Conservation (phyloP, 345 rosid species). For the Eucalyptus tenuipes region DNA sequence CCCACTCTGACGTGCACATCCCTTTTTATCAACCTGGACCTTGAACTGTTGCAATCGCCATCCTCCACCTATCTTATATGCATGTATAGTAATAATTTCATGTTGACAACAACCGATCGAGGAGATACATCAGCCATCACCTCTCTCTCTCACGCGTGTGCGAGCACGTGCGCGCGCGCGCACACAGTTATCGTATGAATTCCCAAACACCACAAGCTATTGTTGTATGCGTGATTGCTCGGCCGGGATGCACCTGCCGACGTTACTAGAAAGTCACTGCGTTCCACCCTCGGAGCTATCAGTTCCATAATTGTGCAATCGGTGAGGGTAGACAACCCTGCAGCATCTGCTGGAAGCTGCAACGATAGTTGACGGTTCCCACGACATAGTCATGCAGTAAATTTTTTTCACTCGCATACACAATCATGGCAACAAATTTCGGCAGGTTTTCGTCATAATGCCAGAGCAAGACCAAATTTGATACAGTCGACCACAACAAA, state of each 20-base stretch:
- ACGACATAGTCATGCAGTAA: neutral
- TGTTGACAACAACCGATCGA: neutral
- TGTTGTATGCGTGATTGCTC: neutral
- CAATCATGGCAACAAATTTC: neutral
- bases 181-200: neutral
- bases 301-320: neutral
- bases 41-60: neutral
- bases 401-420: neutral
- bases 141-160: neutral
- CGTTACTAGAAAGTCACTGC: neutral
- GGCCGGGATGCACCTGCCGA: neutral
- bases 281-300: neutral
- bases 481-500: neutral
- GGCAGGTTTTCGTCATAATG: neutral
- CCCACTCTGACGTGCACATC: neutral
- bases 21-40: neutral
- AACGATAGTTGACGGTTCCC: neutral
- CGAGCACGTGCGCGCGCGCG: rapidly evolving
- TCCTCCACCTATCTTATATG: neutral
- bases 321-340: neutral
- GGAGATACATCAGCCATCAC: neutral
- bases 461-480: neutral
- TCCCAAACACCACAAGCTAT: neutral
- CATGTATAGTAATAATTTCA: neutral
- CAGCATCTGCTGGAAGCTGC: neutral